Evolutionary conservation across 352 stramenopile genomes (phyloP), one percentile per base, ranked within the genome.

Genomic region (Phytophthora vignae): DNA sequence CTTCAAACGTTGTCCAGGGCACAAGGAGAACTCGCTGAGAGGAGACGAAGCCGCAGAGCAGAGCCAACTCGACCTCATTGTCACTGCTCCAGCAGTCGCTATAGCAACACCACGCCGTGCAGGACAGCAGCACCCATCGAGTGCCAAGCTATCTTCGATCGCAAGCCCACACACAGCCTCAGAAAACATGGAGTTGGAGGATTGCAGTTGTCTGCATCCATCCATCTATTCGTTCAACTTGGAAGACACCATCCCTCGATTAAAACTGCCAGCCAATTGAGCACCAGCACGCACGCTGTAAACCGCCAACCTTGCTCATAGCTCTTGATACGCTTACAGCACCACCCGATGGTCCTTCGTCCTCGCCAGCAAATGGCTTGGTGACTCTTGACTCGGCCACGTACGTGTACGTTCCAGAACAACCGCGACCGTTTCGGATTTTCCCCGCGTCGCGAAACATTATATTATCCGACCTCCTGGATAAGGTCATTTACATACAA

Each of bases 331-430:
- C 38, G 38, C 38, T 42, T 10, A 4, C 36, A 42, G 36, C 36
- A 42, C 11, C 25, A 44, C 38, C 38, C 14, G 38, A 44, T 44
- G 38, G 38, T 44, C 38, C 38, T 44, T 12, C 4, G 38, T n/a
- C 38, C 38, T 44, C 15, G 14, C 38, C 42, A 53, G 46, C 46
- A 53, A 27, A 14, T 53, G n/a, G 10, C 17, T 19, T 15, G 9
- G 44, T 7, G 44, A 7, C 44, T 12, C 44, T 11, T 14, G 46
- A 53, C 21, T 25, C 36, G 17, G 36, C 17, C 29, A 42, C 46
- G 46, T 53, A 66, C 55, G 46, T 71, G 46, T 53, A 66, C 55
- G 46, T 71, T 71, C 64, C 55, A 71, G 63, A 65, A 70, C 52
- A 25, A 50, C 21, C 22, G 50, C 46, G 9, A 53, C 46, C 42